Evolutionary conservation across 768 basidiomycete species (phyloP).

Genomic region (Lactifluus volemus): DNA sequence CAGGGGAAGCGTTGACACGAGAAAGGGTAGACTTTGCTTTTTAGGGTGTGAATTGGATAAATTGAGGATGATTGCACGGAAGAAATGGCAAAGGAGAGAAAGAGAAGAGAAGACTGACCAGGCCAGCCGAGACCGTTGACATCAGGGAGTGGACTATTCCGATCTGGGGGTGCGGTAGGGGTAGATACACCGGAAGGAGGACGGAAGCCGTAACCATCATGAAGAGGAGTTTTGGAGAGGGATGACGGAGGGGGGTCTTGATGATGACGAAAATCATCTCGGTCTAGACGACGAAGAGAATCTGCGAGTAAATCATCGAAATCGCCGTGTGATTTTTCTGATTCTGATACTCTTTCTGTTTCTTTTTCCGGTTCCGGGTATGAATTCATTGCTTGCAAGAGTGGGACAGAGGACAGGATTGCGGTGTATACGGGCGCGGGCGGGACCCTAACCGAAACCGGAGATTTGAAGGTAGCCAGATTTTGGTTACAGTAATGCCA

Average conservation of each 20-base stretch:
- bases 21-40: conserved; percentile 85
- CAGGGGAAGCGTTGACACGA: conserved; percentile 71
- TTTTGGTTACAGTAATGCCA: conserved; percentile 3
- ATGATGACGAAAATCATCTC: not conserved
- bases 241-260: not conserved
- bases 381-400: not conserved
- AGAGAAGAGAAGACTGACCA: conserved; percentile 38
- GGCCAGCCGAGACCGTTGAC: conserved; percentile 89
- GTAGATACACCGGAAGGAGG: conserved; percentile 58
- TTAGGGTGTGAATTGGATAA: conserved; percentile 10
- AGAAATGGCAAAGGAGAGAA: not conserved
- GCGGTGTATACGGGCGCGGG: not conserved
- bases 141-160: conserved; percentile 34
- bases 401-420: not conserved
- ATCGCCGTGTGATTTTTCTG: conserved; percentile 8
- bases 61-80: not conserved
- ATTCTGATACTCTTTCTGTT: not conserved
- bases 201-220: conserved; percentile 81
- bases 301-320: not conserved
- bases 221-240: conserved; percentile 19
- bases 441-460: not conserved
- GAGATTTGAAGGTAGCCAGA: conserved; percentile 15
- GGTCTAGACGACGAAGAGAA: conserved; percentile 10
- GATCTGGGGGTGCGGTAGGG: conserved; percentile 33
- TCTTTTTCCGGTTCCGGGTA: not conserved